Conservation (phyloP, 1,139 yeast genomes). For the Yamadazyma taylorii region DNA sequence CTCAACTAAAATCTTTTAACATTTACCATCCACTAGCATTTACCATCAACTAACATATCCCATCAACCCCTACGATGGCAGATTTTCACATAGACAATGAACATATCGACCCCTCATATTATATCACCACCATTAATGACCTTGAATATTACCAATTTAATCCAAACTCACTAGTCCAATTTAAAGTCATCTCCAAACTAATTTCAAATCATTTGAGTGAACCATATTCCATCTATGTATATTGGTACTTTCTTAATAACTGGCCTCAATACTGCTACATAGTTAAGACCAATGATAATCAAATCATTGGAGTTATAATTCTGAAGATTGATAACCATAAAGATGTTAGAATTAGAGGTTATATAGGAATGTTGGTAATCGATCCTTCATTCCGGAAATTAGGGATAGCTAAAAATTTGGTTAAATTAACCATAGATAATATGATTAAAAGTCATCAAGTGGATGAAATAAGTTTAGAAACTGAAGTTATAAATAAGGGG, state of each 20-base stretch:
- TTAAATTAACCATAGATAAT: conserved; percentile 59
- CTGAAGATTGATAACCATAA: conserved; percentile 84
- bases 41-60: background rate
- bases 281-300: conserved; percentile 24
- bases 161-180: conserved; percentile 25
- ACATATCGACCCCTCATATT: conserved; percentile 4
- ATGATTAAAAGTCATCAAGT: conserved; percentile 60
- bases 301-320: conserved; percentile 75
- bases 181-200: conserved; percentile 30
- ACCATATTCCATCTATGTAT: conserved; percentile 49
- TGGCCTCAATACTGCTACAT: conserved; percentile 50
- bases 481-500: conserved; percentile 79
- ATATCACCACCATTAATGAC: conserved; percentile 14
- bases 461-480: conserved; percentile 88
- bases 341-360: conserved; percentile 72
- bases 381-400: conserved; percentile 66
- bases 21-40: no score
- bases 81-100: background rate
- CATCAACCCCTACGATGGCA: background rate
- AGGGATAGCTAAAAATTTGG: conserved; percentile 79
- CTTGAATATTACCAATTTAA: conserved; percentile 25
- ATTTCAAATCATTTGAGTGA: conserved; percentile 42
- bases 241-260: conserved; percentile 47
- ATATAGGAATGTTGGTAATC: conserved; percentile 95
- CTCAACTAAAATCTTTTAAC: no score